Base-by-base conservation (phyloP, 1,284 basidiomycete species). In the Ceratobasidium sp. region DNA sequence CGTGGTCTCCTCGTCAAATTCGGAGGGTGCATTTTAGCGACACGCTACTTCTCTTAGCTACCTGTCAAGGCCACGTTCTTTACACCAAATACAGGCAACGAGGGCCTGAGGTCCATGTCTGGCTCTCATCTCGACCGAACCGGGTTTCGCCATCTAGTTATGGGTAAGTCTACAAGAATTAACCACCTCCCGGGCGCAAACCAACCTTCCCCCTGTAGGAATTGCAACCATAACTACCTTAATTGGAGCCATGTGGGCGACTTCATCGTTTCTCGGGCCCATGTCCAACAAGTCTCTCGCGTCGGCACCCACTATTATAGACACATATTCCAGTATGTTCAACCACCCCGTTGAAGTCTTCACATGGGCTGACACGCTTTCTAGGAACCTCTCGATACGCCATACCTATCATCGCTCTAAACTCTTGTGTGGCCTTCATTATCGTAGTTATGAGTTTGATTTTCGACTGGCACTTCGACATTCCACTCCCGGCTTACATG, bases 61-160 rank as follows among this genome's bases (percentile, higher is more conserved):
- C 16, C 31, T 37, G 31, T 37, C 31, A 37, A 31, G 7, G 13
- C 31, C 31, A 31, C 29, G 27, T 37, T 34, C 16, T 24, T 13
- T 14, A n/a, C 16, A 31, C 31, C 54, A 37, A 5, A 58, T 37
- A n/a, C 19, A 34, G 31, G 43, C 39, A 62, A 16, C 31, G n/a
- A 34, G 29, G 14, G 1, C 5, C 39, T 59, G n/a, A 61, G 4
- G 6, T 34, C 34, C 9, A 71, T 71, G 66, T 6, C 51, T 16
- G 41, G 54, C 16, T 43, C 43, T 48, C 66, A 71, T n/a, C 54
- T 71, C 5, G 31, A 71, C 19, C 53, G 66, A 58, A 71, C 53
- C 41, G 66, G 66, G 2, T 71, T 56, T 48, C 66, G 66, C 11
- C 66, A 71, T 48, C 34, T 53, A n/a, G 66, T 71, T 2, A 31